Evolutionary conservation across 108 stramenopile genomes (phyloP).

Genomic region (Fragilaria crotonensis): DNA sequence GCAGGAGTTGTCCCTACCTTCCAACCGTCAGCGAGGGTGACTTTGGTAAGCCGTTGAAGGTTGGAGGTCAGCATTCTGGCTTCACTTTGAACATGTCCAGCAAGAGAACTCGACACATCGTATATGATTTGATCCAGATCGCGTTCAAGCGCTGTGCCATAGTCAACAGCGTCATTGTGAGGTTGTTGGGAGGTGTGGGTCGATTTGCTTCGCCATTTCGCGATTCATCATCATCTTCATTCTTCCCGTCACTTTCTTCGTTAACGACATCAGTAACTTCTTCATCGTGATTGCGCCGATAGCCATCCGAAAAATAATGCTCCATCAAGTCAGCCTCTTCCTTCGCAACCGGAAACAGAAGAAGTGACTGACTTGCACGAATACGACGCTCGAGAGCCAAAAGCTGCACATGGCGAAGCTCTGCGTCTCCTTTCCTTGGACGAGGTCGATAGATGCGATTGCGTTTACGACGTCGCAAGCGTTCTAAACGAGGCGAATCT

Average conservation of each 20-base stretch:
- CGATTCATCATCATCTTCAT: not conserved
- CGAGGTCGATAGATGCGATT: not conserved
- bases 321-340: constrained; percentile 73
- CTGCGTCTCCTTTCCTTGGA: constrained; percentile 20
- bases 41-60: constrained; percentile 38
- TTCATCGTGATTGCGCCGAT: constrained; percentile 2
- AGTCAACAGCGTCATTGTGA: not conserved
- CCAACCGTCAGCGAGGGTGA: constrained; percentile 69
- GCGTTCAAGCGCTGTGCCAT: not conserved
- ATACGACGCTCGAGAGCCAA: constrained; percentile 68
- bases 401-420: constrained; percentile 70
- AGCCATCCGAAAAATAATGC: constrained; percentile 38
- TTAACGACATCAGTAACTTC: not conserved
- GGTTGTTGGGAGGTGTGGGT: too few species aligned
- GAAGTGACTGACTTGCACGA: constrained; percentile 51
- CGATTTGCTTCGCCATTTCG: not conserved
- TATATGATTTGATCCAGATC: constrained; percentile 44
- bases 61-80: constrained; percentile 33
- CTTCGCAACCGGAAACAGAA: constrained; percentile 71
- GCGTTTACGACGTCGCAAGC: not conserved
- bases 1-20: constrained; percentile 71
- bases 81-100: constrained; percentile 1
- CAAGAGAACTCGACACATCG: constrained; percentile 23
- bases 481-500: not conserved
- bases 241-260: not conserved